Evolutionary conservation across 352 stramenopile species (phyloP).

Genomic region (Globisporangium canariense): DNA sequence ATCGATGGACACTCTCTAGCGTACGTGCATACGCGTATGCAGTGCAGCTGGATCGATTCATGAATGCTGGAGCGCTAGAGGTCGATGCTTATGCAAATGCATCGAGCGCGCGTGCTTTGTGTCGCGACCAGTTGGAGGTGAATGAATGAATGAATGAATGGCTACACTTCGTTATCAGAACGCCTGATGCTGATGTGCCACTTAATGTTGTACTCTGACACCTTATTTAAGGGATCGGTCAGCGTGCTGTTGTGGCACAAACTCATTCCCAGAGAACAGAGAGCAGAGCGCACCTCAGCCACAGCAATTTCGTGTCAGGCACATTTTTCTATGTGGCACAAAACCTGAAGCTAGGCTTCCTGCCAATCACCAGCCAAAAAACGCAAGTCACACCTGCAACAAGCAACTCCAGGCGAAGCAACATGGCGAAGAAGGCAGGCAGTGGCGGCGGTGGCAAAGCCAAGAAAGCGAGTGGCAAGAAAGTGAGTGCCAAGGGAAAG

Average conservation of each 20-base stretch:
- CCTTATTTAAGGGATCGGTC: background rate
- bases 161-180: slow-evolving; percentile 1
- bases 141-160: background rate
- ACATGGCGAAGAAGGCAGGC: slow-evolving; percentile 4
- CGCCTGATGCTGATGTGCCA: background rate
- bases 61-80: no score
- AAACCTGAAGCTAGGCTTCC: background rate
- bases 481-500: slow-evolving; percentile 12
- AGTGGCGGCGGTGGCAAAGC: slow-evolving; percentile 9
- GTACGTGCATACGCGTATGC: no score
- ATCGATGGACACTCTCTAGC: no score
- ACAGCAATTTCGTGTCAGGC: background rate
- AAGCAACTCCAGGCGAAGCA: no score
- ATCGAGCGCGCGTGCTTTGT: no score
- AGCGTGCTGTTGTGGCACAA: background rate
- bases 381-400: background rate
- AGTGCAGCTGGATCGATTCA: no score
- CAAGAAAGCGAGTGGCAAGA: slow-evolving; percentile 18
- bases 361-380: slow-evolving; percentile 1
- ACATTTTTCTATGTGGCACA: background rate
- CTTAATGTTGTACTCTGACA: background rate
- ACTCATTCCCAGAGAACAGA: background rate
- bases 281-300: background rate
- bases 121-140: background rate
- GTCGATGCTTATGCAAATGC: no score